Base-by-base conservation (phyloP, 73 alveolate species). In the Paramecium tetraurelia region DNA sequence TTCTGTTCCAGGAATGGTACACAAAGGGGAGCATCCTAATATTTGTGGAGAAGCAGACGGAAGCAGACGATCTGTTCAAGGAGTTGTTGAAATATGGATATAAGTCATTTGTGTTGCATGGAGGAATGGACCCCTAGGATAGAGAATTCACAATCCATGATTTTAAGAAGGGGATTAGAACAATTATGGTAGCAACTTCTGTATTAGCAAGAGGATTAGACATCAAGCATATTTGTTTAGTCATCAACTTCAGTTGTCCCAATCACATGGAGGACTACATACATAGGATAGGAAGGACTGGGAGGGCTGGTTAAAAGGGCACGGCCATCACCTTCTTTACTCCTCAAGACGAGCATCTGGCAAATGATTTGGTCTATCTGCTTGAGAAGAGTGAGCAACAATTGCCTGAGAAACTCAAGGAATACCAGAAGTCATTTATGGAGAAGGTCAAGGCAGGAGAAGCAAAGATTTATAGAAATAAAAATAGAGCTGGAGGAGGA, bases 241-340 rank as follows among this genome's bases (percentile, higher is more conserved):
- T 98, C 8, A 92, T 98, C 31, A 98, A 98, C 92, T 98, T 96
- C 92, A 92, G 96, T 68, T 96, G 99, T 86, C 99, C 99, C 2
- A 98, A 98, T 93, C 99, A 98, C 86, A 95, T 96, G 96, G 99
- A 98, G 85, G 99, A 98, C 92, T 98, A 98, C 86, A 97, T 98
- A 27, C 99, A 98, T 95, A 95, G 99, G 93, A 98, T 98, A 21
- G 99, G 99, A 9, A 94, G 99, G 63, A 98, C 99, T 7, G 99
- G 99, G 20, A 92, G 99, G 76, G 99, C 99, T 31, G 99, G 99
- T 9, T 94, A 89, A 43, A 95, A 96, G 71, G 99, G 99, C 11
- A 96, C 98, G n/a, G 99, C 99, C 0, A 93, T 93, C 76, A 98
- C 99, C 63, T 98, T 98, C 85, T 96, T 98, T 20, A 98, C 99